These are phyloP conservation scores for Annulohypoxylon nitens DNA, from an alignment of 495 filamentous ascomycete genomes.

Conservation along the genomic window DNA sequence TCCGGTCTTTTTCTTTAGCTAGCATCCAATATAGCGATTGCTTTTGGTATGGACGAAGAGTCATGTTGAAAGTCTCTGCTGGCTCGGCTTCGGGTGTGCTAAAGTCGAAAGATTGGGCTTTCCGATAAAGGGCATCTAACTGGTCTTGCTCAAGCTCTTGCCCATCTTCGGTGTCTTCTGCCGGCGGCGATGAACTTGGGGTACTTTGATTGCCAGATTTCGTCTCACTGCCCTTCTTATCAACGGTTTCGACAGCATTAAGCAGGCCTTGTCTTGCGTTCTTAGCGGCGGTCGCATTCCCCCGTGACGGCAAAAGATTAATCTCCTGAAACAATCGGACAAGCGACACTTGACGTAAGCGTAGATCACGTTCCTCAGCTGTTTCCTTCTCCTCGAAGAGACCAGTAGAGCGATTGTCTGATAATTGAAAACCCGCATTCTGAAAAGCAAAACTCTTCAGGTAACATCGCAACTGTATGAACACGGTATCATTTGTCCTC, in stretches of 20 bases:
- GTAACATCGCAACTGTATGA: slow-evolving; percentile 85
- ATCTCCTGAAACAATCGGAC: slow-evolving; percentile 92
- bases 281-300: slow-evolving; percentile 80
- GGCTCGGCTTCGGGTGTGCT: slow-evolving; percentile 88
- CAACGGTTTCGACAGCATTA: slow-evolving; percentile 85
- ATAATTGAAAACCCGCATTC: slow-evolving; percentile 65
- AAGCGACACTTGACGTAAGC: slow-evolving; percentile 87
- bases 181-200: slow-evolving; percentile 59
- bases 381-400: slow-evolving; percentile 82
- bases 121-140: slow-evolving; percentile 92
- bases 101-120: slow-evolving; percentile 97
- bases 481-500: slow-evolving; percentile 91
- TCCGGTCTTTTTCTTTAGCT: slow-evolving; percentile 86
- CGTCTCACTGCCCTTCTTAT: slow-evolving; percentile 75
- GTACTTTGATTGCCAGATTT: slow-evolving; percentile 56
- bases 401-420: slow-evolving; percentile 76
- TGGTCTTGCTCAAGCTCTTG: slow-evolving; percentile 95
- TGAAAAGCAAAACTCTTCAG: slow-evolving; percentile 81
- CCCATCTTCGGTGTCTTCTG: slow-evolving; percentile 83
- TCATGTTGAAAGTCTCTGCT: slow-evolving; percentile 81
- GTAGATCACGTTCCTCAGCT: slow-evolving; percentile 82
- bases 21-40: slow-evolving; percentile 97
- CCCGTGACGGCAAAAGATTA: slow-evolving; percentile 78
- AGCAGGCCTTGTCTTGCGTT: slow-evolving; percentile 85
- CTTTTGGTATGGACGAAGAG: slow-evolving; percentile 92